A percentile compares a stretch with the other conserved stretches of the same genome.
These are phyloP conservation scores for Xylariaceae sp. DNA, from an alignment of 2,329 filamentous ascomycete genomes.

Conservation along the genomic window DNA sequence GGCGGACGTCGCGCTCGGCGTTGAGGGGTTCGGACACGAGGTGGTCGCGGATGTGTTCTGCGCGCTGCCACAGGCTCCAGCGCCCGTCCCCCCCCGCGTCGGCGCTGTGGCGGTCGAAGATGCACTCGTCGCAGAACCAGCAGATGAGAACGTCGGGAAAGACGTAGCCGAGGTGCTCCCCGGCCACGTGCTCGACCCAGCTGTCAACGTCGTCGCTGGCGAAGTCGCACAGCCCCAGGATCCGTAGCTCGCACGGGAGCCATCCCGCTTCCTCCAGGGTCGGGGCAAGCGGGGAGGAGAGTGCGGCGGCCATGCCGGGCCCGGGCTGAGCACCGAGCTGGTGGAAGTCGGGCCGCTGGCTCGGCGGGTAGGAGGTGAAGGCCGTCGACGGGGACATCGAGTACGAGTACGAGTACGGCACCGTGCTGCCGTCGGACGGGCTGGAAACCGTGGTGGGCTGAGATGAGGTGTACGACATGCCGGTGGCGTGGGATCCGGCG, in stretches of 20 bases:
- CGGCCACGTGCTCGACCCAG: constrained; percentile 41
- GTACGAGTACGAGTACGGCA: too few relatives aligned
- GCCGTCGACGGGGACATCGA: too few relatives aligned
- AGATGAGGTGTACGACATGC: too few relatives aligned
- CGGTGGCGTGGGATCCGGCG: too few relatives aligned
- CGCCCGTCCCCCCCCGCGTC: constrained; percentile 7
- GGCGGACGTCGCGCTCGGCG: constrained; percentile 51
- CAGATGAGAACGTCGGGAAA: constrained; percentile 34
- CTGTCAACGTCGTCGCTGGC: constrained; percentile 24
- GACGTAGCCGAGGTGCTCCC: constrained; percentile 26
- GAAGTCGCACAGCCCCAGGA: too few relatives aligned
- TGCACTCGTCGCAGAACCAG: constrained; percentile 39
- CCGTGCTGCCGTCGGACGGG: too few relatives aligned
- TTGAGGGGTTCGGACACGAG: constrained; percentile 26
- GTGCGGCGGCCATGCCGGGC: neutral
- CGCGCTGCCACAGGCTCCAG: constrained; percentile 30
- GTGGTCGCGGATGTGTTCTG: constrained; percentile 44
- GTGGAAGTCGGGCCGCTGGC: neutral
- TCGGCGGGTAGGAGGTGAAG: neutral
- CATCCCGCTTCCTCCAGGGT: constrained; percentile 39
- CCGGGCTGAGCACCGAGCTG: neutral
- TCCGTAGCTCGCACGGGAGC: constrained; percentile 24
- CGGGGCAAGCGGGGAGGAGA: constrained; percentile 15
- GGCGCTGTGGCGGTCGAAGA: constrained; percentile 20
- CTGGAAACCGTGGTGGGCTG: too few relatives aligned